Percentiles rank a stretch among this genome's conserved stretches.
Conservation (phyloP, 1,284 basidiomycete species). For the Naganishia sp. region DNA sequence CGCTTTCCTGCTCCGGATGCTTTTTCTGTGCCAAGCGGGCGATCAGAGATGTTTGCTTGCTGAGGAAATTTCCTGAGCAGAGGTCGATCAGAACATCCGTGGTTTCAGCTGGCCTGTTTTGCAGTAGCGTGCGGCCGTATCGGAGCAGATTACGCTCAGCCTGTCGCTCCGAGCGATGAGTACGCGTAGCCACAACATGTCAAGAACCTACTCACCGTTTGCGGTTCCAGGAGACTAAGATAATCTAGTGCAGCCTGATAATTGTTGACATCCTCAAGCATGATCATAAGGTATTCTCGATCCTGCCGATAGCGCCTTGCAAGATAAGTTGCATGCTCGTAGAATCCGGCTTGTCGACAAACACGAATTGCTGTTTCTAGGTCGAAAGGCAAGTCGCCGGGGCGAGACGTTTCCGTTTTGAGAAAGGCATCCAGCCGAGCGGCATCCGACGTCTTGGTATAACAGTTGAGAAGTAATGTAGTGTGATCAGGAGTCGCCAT, state of each 20-base stretch:
- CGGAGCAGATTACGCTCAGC: constrained; percentile 78
- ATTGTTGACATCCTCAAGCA: constrained; percentile 88
- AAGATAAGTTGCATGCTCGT: constrained; percentile 89
- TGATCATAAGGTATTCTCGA: constrained; percentile 89
- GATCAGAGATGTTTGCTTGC: constrained; percentile 42
- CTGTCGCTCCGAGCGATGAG: constrained; percentile 51
- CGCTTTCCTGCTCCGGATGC: constrained; percentile 40
- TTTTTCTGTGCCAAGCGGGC: constrained; percentile 49
- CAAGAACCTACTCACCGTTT: constrained; percentile 62
- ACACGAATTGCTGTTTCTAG: constrained; percentile 95
- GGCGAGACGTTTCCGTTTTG: constrained; percentile 68
- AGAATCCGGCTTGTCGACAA: constrained; percentile 94
- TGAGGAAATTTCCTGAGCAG: constrained; percentile 68
- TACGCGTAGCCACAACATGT: background rate
- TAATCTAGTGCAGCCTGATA: constrained; percentile 80
- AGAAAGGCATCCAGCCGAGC: constrained; percentile 87
- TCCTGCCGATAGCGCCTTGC: constrained; percentile 88
- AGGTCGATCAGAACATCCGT: constrained; percentile 89
- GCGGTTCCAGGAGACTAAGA: constrained; percentile 72
- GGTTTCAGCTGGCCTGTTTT: constrained; percentile 78
- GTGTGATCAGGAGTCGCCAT: constrained; percentile 96
- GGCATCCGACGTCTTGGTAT: constrained; percentile 94
- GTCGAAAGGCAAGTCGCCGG: constrained; percentile 83
- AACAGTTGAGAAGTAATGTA: constrained; percentile 90
- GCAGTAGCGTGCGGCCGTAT: constrained; percentile 80